Conservation (phyloP, 768 basidiomycete genomes). For the Pisolithus marmoratus region DNA sequence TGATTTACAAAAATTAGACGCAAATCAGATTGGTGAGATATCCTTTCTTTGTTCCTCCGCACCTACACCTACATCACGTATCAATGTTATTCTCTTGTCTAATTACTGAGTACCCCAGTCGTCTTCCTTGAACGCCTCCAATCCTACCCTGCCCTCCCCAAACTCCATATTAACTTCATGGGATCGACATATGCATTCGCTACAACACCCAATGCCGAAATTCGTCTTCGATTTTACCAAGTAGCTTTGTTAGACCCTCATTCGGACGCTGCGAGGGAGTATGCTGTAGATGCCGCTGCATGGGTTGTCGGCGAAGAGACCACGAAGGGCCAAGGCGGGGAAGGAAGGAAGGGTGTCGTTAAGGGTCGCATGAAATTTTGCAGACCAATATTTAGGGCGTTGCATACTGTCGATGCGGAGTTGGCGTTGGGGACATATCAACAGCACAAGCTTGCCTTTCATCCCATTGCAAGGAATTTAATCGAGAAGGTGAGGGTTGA, state of each 20-base stretch:
- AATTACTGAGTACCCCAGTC: constrained; percentile 35
- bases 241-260: constrained; percentile 52
- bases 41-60: constrained; percentile 6
- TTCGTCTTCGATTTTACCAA: constrained; percentile 74
- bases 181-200: constrained; percentile 44
- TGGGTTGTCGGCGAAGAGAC: constrained; percentile 55
- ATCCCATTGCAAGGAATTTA: constrained; percentile 69
- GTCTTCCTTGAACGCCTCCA: constrained; percentile 82
- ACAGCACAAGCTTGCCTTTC: constrained; percentile 49
- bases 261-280: constrained; percentile 43
- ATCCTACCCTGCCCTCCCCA: constrained; percentile 54
- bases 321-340: constrained; percentile 3
- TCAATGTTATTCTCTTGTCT: not conserved
- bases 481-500: constrained; percentile 61
- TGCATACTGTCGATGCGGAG: constrained; percentile 44
- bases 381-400: constrained; percentile 56
- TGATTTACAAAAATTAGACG: constrained; percentile 61
- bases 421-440: constrained; percentile 50
- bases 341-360: constrained; percentile 49
- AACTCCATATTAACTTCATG: constrained; percentile 52
- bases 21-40: constrained; percentile 75
- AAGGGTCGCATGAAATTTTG: constrained; percentile 88
- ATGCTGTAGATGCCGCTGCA: constrained; percentile 47
- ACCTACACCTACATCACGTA: not conserved
- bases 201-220: constrained; percentile 62